A percentile compares a stretch with the other conserved stretches of the same genome.
phyloP scores from a whole-genome alignment of 108 stramenopile genomes.

The Chaetoceros muelleri region DNA sequence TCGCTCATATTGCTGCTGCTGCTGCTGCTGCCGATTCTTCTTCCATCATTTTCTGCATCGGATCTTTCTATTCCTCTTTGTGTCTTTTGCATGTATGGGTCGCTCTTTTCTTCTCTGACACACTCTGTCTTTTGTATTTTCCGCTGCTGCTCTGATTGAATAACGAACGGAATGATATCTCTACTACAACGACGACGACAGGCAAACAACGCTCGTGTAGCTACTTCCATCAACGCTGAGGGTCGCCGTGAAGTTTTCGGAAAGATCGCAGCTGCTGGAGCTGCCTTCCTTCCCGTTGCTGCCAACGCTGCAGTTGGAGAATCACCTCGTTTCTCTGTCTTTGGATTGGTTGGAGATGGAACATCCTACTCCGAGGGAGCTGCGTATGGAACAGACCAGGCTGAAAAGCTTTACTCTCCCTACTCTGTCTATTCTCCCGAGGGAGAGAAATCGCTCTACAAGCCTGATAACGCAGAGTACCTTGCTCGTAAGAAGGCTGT shows the following conservation, averaged over 20 bases:
- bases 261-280: constrained; percentile 61
- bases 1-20: too few relatives aligned
- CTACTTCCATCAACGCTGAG: not conserved
- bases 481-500: constrained; percentile 68
- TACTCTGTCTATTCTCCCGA: constrained; percentile 71
- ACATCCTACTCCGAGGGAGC: constrained; percentile 77
- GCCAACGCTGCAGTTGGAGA: constrained; percentile 82
- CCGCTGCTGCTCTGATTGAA: too few relatives aligned
- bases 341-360: constrained; percentile 81
- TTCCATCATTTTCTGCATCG: too few relatives aligned
- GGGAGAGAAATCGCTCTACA: constrained; percentile 39
- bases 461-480: constrained; percentile 29
- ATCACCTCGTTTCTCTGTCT: constrained; percentile 84
- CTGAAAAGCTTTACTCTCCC: constrained; percentile 49
- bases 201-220: not conserved
- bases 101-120: too few relatives aligned
- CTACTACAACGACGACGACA: too few relatives aligned
- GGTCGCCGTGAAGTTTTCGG: constrained; percentile 63
- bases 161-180: too few relatives aligned
- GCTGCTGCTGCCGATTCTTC: too few relatives aligned
- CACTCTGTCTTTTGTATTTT: too few relatives aligned
- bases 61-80: too few relatives aligned
- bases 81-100: too few relatives aligned
- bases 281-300: constrained; percentile 59
- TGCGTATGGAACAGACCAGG: constrained; percentile 78